Conservation (phyloP, 1,139 yeast genomes). For the Arxiozyma telluris region DNA sequence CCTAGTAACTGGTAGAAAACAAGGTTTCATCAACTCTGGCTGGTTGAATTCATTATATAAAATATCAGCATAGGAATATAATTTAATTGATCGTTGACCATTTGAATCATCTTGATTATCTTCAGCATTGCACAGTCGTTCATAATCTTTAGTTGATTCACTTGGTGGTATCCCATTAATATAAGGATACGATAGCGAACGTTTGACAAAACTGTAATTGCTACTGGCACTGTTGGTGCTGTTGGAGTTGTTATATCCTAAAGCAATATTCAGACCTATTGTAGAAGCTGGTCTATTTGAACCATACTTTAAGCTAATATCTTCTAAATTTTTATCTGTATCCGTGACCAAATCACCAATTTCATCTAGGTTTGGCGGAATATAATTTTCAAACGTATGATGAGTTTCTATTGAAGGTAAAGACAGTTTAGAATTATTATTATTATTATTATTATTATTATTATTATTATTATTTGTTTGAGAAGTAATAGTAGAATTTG, state of each 20-base stretch:
- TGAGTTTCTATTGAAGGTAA: slow-evolving; percentile 7
- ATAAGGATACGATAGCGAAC: neutral
- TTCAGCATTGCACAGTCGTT: neutral
- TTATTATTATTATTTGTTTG: too few relatives aligned
- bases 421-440: neutral
- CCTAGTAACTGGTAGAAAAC: neutral
- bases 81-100: slow-evolving; percentile 36
- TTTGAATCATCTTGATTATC: slow-evolving; percentile 4
- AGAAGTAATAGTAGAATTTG: neutral
- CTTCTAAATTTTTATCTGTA: slow-evolving; percentile 50
- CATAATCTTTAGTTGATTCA: neutral
- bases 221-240: neutral
- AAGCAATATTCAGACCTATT: slow-evolving; percentile 51
- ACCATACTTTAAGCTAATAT: slow-evolving; percentile 55
- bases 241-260: slow-evolving; percentile 31
- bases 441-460: too few relatives aligned
- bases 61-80: slow-evolving; percentile 76
- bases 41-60: slow-evolving; percentile 43
- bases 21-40: neutral
- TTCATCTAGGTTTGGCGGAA: slow-evolving; percentile 80
- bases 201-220: neutral
- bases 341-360: slow-evolving; percentile 58
- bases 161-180: neutral
- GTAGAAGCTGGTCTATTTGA: slow-evolving; percentile 53
- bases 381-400: slow-evolving; percentile 55